Percentiles rank a stretch among this genome's conserved stretches.
phyloP scores from a whole-genome alignment of 164 flowering plant species.

The Tinospora cordifolia region DNA sequence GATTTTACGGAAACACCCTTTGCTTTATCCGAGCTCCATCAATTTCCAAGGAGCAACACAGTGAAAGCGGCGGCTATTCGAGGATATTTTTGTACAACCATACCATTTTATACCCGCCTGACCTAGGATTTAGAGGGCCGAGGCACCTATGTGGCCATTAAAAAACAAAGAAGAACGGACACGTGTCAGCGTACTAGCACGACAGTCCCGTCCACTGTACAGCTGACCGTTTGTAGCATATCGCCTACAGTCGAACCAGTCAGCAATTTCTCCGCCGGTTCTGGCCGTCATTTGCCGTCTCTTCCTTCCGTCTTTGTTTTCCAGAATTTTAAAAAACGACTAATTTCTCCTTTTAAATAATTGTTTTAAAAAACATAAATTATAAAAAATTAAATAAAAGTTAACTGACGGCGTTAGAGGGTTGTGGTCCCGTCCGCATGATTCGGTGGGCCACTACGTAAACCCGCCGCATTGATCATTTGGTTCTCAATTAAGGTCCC shows the following conservation, averaged over 20 bases:
- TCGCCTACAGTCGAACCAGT: not conserved
- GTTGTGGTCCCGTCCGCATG: not conserved
- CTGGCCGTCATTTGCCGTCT: constrained; percentile 8
- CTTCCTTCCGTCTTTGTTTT: not conserved
- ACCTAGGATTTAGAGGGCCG: not conserved
- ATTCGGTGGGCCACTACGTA: not conserved
- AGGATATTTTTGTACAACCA: not conserved
- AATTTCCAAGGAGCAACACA: not conserved
- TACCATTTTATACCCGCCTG: not conserved
- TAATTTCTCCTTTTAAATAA: too few relatives aligned
- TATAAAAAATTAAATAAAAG: not conserved
- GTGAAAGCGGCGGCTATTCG: not conserved
- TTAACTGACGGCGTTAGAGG: not conserved
- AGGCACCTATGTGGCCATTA: not conserved
- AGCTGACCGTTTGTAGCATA: constrained; percentile 1
- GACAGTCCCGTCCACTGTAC: not conserved
- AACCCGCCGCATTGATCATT: not conserved
- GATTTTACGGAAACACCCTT: not conserved
- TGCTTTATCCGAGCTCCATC: not conserved
- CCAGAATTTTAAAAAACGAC: too few relatives aligned
- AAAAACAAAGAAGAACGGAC: constrained; percentile 1
- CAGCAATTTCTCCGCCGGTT: constrained; percentile 12
- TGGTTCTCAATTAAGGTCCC: not conserved
- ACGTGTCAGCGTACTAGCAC: not conserved
- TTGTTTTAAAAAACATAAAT: too few relatives aligned